These are phyloP conservation scores for Kwoniella pini DNA, from an alignment of 768 basidiomycete genomes.

Conservation along the genomic window DNA sequence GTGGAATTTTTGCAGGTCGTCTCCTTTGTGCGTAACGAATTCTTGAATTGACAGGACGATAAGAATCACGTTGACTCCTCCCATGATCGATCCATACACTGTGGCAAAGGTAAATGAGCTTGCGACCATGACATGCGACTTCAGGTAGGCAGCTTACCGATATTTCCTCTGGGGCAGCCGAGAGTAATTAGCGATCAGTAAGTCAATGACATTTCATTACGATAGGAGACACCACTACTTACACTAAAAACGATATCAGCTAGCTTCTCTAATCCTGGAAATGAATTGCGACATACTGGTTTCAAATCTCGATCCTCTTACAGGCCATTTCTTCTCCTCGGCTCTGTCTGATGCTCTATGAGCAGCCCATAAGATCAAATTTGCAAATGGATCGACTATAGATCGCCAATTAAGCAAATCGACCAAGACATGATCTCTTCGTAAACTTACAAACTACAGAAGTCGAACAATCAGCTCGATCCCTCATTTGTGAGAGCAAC, in stretches of 20 bases:
- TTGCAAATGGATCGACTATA: slow-evolving; percentile 55
- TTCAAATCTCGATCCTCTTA: slow-evolving; percentile 84
- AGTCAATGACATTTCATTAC: too few species aligned
- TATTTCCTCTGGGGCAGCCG: slow-evolving; percentile 26
- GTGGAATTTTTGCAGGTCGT: slow-evolving; percentile 67
- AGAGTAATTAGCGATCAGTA: not conserved
- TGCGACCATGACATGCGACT: not conserved
- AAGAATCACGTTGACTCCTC: slow-evolving; percentile 84
- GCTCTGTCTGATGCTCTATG: slow-evolving; percentile 71
- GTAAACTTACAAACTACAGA: slow-evolving; percentile 25
- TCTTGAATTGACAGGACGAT: slow-evolving; percentile 80
- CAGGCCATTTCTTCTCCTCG: slow-evolving; percentile 86
- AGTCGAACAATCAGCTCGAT: not conserved
- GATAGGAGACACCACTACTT: not conserved
- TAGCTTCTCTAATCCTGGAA: too few species aligned
- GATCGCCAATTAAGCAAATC: not conserved
- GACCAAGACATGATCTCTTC: too few species aligned
- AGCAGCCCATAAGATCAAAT: slow-evolving; percentile 62
- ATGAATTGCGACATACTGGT: slow-evolving; percentile 59
- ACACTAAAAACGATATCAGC: slow-evolving; percentile 19
- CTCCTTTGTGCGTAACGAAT: slow-evolving; percentile 63
- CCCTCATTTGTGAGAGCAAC: not conserved
- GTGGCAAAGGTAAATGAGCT: slow-evolving; percentile 63
- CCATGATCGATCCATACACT: slow-evolving; percentile 84
- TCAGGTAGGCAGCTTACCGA: slow-evolving; percentile 17